These are phyloP conservation scores for Petunia secreta DNA, from an alignment of 257 asterid genomes.

Conservation along the genomic window DNA sequence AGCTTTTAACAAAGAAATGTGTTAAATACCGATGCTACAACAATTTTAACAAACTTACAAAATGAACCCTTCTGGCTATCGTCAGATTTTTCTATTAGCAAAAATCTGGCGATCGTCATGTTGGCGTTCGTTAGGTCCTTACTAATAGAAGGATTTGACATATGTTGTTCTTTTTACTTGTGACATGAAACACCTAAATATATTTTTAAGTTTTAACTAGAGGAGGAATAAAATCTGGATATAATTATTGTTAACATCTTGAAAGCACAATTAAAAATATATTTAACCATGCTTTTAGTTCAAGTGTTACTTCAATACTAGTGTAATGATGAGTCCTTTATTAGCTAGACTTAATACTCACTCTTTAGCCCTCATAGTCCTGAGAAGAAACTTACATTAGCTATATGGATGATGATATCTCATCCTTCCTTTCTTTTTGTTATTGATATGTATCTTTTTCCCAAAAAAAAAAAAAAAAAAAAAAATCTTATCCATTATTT, in stretches of 20 bases:
- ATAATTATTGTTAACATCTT: background rate
- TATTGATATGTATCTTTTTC: background rate
- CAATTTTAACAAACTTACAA: no score
- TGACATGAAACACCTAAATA: background rate
- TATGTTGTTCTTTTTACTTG: background rate
- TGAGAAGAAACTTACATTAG: slow-evolving; percentile 50
- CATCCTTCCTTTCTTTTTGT: slow-evolving; percentile 31
- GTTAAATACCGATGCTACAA: no score
- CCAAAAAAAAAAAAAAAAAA: background rate
- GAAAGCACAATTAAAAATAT: background rate
- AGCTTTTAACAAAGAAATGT: background rate
- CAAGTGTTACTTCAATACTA: slow-evolving; percentile 49
- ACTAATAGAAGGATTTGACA: no score
- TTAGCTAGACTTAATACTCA: slow-evolving; percentile 41
- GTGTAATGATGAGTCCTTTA: slow-evolving; percentile 36
- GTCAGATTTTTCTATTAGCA: no score
- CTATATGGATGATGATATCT: slow-evolving; percentile 51
- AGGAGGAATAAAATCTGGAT: background rate
- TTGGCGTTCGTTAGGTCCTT: no score
- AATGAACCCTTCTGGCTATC: no score
- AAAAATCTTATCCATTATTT: background rate
- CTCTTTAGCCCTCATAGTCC: slow-evolving; percentile 34
- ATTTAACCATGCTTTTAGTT: slow-evolving; percentile 37
- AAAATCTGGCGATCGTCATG: no score
- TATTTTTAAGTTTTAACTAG: background rate